Base-by-base conservation (phyloP, 2,329 filamentous ascomycete genomes). In the Beauveria varroae region DNA sequence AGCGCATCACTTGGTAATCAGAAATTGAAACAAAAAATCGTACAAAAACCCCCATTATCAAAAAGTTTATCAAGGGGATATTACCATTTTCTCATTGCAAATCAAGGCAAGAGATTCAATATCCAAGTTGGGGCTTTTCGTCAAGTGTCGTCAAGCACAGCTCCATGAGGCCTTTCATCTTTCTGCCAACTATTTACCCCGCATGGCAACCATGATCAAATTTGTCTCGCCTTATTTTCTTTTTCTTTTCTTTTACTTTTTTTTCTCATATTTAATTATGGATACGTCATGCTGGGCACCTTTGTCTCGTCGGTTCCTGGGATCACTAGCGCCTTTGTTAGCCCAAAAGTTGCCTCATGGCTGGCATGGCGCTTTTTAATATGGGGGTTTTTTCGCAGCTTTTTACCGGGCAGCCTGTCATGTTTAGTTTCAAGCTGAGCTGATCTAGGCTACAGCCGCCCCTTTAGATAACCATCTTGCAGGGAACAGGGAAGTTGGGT, bases 1-100 rank as follows among this genome's bases (percentile, higher is more conserved):
- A 44, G 8, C 26, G 41, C 57, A 46, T 46, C n/a, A 26, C 10
- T 34, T n/a, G 5, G 26, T 46, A 46, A 46, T 46, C 7, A 34
- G 16, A 40, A 28, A 53, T 46, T 30, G 47, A 52, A 49, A 59
- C 46, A 52, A 30, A 18, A 43, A 16, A 24, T 30, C 9, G 10
- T 24, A 24, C 28, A 10, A 40, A 46, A 59, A 34, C 4, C 22
- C 3, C 22, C n/a, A 43, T 34, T n/a, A 46, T 43, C 44, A n/a
- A 7, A 6, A 59, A 49, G 34, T n/a, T 59, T 52, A 60, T 59
- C 37, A 43, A 59, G 47, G 56, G 56, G 56, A 28, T 18, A 8
- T 28, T 8, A 2, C 1, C 7, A 8, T 8, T 28, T 28, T 28
- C 7, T 1, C 26, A 7, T 28, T 28, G 2, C 8, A 28, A 28